These are phyloP conservation scores for Rosa rugosa DNA, from an alignment of 306 rosid species.

Conservation along the genomic window DNA sequence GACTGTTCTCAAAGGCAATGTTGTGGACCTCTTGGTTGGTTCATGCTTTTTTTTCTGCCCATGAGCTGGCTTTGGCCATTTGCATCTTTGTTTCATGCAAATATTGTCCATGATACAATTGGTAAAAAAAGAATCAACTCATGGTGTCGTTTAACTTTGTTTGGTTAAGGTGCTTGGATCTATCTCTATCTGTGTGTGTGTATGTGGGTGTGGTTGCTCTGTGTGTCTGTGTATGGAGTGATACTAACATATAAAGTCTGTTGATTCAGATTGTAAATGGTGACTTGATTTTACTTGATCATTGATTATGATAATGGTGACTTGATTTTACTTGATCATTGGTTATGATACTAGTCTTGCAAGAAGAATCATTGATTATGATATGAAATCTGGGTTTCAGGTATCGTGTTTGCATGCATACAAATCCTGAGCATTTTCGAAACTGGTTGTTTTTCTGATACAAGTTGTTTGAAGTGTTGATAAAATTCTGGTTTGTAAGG, in stretches of 20 bases:
- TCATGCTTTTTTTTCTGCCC: conserved; percentile 39
- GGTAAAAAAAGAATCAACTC: conserved; percentile 10
- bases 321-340: neutral
- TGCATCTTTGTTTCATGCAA: conserved; percentile 21
- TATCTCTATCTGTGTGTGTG: neutral
- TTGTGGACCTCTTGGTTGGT: conserved; percentile 32
- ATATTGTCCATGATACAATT: conserved; percentile 16
- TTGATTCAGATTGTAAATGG: neutral
- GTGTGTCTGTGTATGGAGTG: too few relatives aligned
- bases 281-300: neutral
- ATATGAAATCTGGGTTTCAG: too few relatives aligned
- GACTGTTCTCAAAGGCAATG: conserved; percentile 23
- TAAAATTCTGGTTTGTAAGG: neutral
- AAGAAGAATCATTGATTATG: too few relatives aligned
- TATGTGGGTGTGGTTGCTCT: too few relatives aligned
- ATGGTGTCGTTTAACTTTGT: neutral
- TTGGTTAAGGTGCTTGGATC: neutral
- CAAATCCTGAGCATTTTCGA: neutral
- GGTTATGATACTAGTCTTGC: neutral
- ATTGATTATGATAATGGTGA: neutral
- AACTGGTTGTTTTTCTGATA: neutral
- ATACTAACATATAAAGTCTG: too few relatives aligned
- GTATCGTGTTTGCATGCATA: too few relatives aligned
- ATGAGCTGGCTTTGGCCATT: conserved; percentile 45
- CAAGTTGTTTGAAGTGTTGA: neutral